phyloP scores from a whole-genome alignment of 2,329 filamentous ascomycete species.

The Claviceps sorghi region DNA sequence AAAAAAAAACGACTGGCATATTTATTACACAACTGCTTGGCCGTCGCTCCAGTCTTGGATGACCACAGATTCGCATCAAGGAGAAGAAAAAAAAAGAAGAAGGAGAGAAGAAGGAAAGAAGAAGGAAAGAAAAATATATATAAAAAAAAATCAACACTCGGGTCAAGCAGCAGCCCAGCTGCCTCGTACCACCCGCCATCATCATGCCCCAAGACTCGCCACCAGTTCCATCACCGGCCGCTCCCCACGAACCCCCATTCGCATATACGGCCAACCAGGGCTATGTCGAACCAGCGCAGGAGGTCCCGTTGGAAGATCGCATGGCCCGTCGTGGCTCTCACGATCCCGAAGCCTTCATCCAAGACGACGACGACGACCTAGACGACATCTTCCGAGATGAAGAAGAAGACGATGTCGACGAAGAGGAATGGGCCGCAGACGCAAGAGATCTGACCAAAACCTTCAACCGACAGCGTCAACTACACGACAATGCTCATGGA shows the following conservation, averaged over 20 bases:
- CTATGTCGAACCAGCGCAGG: conserved; percentile 24
- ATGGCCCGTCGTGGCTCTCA: conserved; percentile 14
- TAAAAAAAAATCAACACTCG: no score
- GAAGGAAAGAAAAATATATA: no score
- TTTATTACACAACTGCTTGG: background rate
- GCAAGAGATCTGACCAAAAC: conserved; percentile 65
- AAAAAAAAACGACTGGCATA: no score
- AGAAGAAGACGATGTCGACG: conserved; percentile 41
- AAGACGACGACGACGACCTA: conserved; percentile 20
- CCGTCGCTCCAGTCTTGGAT: background rate
- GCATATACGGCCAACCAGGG: conserved; percentile 29
- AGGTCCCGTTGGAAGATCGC: conserved; percentile 18
- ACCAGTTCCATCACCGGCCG: conserved; percentile 20
- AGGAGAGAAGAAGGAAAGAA: no score
- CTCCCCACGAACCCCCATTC: conserved; percentile 31
- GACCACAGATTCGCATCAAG: no score
- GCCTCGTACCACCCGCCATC: no score
- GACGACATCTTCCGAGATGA: conserved; percentile 27
- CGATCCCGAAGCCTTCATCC: conserved; percentile 11
- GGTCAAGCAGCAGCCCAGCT: background rate
- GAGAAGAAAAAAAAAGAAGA: no score
- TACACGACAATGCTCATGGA: conserved; percentile 30
- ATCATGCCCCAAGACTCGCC: conserved; percentile 11
- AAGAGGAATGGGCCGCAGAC: conserved; percentile 45
- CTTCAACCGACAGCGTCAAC: conserved; percentile 69